Conservation (phyloP, 495 filamentous ascomycete species). For the Aspergillus bridgeri region DNA sequence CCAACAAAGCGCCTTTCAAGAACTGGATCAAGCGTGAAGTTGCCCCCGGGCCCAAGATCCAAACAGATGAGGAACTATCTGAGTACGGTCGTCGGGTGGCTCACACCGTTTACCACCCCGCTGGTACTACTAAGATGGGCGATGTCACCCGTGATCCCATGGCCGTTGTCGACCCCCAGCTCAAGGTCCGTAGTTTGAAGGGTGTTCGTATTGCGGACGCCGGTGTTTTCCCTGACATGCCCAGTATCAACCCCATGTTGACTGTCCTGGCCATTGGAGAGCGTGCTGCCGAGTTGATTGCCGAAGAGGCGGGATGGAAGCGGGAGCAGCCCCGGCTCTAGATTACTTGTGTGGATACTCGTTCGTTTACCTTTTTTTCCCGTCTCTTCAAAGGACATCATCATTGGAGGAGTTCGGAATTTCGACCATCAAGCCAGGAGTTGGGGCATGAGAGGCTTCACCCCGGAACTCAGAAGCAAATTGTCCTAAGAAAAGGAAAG, state of each 20-base stretch:
- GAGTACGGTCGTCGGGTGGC: slow-evolving; percentile 73
- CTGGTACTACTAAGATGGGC: slow-evolving; percentile 86
- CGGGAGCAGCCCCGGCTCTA: slow-evolving; percentile 48
- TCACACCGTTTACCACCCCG: slow-evolving; percentile 84
- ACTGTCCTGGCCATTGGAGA: slow-evolving; percentile 64
- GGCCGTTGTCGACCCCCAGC: slow-evolving; percentile 60
- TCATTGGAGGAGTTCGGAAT: background rate
- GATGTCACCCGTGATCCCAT: slow-evolving; percentile 57
- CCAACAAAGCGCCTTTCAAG: slow-evolving; percentile 67
- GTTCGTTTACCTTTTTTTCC: background rate
- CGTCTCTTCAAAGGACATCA: background rate
- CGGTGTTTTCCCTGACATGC: slow-evolving; percentile 66
- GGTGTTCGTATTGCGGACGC: slow-evolving; percentile 63
- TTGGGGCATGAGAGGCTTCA: background rate
- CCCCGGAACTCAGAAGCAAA: background rate
- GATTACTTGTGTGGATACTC: background rate
- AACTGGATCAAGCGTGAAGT: slow-evolving; percentile 78
- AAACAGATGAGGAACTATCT: slow-evolving; percentile 66
- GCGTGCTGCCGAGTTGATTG: slow-evolving; percentile 61
- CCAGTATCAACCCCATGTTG: slow-evolving; percentile 65
- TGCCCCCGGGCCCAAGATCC: slow-evolving; percentile 65
- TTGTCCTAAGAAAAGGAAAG: background rate
- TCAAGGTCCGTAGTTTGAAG: slow-evolving; percentile 56
- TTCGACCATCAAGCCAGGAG: background rate
- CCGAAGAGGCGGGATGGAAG: slow-evolving; percentile 58